Evolutionary conservation across 441 rosid genomes (phyloP).

Genomic region (Erysimum cheiri): DNA sequence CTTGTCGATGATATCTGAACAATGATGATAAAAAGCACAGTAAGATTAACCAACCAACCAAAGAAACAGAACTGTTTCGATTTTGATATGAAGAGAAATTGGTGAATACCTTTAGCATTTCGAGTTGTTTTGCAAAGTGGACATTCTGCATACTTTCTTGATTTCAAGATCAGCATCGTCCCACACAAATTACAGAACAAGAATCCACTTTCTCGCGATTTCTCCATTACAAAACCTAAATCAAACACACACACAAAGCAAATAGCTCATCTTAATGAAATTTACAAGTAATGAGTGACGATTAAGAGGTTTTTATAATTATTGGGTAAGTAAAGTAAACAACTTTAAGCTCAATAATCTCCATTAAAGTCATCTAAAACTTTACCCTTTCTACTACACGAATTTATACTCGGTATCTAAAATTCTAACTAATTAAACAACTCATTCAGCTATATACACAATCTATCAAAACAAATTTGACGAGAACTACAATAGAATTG

Average conservation of each 20-base stretch:
- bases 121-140: slow-evolving; percentile 28
- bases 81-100: background rate
- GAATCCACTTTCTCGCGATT: slow-evolving; percentile 42
- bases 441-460: background rate
- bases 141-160: slow-evolving; percentile 38
- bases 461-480: background rate
- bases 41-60: slow-evolving; percentile 6
- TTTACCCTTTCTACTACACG: slow-evolving; percentile 50
- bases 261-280: background rate
- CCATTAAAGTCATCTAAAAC: slow-evolving; percentile 59
- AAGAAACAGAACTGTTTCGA: background rate
- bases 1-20: slow-evolving; percentile 39
- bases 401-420: background rate
- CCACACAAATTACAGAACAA: slow-evolving; percentile 43
- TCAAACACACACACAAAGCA: background rate
- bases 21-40: slow-evolving; percentile 13
- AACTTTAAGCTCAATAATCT: slow-evolving; percentile 65
- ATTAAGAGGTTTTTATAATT: too few species aligned
- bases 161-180: slow-evolving; percentile 40
- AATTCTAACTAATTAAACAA: background rate
- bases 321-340: slow-evolving; percentile 70
- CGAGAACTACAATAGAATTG: background rate
- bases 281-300: background rate
- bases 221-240: slow-evolving; percentile 30
- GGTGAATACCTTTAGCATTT: slow-evolving; percentile 21